Evolutionary conservation across 176 grass and related monocot genomes (phyloP), one percentile per base, ranked within the genome.

Genomic region (Dendrocalamus sinicus): DNA sequence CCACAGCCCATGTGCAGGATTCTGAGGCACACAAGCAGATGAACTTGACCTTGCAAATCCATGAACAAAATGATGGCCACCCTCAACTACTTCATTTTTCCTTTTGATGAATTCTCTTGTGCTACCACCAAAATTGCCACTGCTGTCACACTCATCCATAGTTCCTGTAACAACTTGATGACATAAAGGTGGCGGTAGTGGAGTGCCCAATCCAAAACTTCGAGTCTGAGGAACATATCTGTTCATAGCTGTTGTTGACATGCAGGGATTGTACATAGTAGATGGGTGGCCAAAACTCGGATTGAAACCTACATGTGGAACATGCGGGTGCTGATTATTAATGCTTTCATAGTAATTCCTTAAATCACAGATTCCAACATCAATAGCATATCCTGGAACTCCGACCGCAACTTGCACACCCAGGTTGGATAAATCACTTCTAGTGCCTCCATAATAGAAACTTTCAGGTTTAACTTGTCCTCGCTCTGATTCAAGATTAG

Each of bases 1-100:
- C 91, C 91, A 92, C 50, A 70, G 84, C 26, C 69, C 68, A 51
- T n/a, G 43, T 54, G 37, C 71, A 85, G 81, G 67, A 77, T 85
- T 85, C 71, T 88, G 91, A 67, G 81, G 82, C 35, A 69, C 30
- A 69, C 68, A n/a, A 73, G 73, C 69, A 79, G 91, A 93, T 79
- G 88, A 90, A 80, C 86, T 90, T 76, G 91, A 88, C 61, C 88
- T 83, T 65, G 85, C 82, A 88, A 87, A 86, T 43, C 72, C 86
- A 88, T 79, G 79, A 74, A 83, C 19, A 88, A 81, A 86, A 60
- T 80, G 86, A 74, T 83, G 74, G 61, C 81, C 75, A 51, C 85
- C 83, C 57, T 55, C 72, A 79, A 53, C 24, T 75, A 88, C 73
- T 14, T 68, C 72, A 85, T 86, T 90, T 85, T 88, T 93, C 44